Evolutionary conservation across 1,284 basidiomycete genomes (phyloP).

Genomic region (Ganoderma sinense): DNA sequence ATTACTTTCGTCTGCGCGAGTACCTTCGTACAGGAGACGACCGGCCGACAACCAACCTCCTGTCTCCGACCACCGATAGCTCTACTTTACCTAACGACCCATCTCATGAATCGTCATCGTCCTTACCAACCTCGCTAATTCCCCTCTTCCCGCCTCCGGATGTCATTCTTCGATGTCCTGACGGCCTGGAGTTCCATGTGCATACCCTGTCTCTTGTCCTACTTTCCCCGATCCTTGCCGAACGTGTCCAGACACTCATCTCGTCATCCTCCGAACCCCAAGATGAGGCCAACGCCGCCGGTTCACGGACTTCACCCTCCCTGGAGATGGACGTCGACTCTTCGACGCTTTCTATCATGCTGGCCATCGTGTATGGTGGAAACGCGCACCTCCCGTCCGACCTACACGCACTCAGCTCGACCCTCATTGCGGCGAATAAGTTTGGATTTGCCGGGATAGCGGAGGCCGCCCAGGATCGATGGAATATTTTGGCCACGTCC

Average conservation of each 20-base stretch:
- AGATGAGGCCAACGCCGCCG: neutral
- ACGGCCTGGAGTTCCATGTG: slow-evolving; percentile 52
- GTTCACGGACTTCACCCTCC: neutral
- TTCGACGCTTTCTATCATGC: neutral
- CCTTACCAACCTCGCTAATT: neutral
- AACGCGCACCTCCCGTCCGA: neutral
- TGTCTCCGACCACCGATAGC: neutral
- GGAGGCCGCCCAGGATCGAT: neutral
- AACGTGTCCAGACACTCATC: neutral
- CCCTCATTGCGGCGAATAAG: slow-evolving; percentile 6
- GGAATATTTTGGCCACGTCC: neutral
- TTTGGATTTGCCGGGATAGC: neutral
- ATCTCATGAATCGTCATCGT: neutral
- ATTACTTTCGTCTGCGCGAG: slow-evolving; percentile 19
- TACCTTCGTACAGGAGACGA: neutral
- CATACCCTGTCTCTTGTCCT: neutral
- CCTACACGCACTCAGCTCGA: neutral
- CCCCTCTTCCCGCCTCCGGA: slow-evolving; percentile 34
- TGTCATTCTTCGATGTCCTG: slow-evolving; percentile 54
- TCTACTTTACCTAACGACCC: neutral
- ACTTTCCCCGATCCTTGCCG: neutral
- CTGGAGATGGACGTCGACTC: neutral
- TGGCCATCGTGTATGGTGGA: neutral
- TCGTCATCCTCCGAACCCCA: neutral
- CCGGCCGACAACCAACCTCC: neutral